Evolutionary conservation across 2,329 filamentous ascomycete species (phyloP), one percentile per base, ranked within the genome.

Genomic region (Pseudogymnoascus sp.): DNA sequence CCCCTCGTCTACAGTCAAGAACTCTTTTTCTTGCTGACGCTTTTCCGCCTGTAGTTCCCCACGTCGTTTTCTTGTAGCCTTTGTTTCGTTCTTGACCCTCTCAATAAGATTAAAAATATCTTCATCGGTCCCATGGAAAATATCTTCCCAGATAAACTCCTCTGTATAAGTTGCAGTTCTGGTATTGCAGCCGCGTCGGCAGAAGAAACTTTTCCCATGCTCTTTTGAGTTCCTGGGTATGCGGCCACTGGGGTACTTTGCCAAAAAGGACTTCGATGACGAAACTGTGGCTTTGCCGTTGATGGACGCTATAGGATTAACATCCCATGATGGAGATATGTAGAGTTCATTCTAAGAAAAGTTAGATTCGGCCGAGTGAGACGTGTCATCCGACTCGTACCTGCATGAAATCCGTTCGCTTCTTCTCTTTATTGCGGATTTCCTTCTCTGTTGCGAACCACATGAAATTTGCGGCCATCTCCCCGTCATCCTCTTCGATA

Each of bases 371-470:
- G 10, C 37, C 26, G 14, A 13, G 14, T 19, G 24, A 33, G 50
- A 5, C 5, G 6, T 56, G 16, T 56, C 14, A 33, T 33, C 10
- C n/a, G 3, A 8, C 29, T 7, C 50, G 29, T 78, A 89, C 86
- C 72, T 84, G 84, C 61, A 96, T 75, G 64, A 85, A 91, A 75
- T 99, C 95, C 11, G 79, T 82, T 71, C 91, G 82, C 77, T 95
- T 96, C 76, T 90, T 93, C 64, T 86, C 83, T 72, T 87, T 89
- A 70, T 90, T 95, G 29, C 88, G 85, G 65, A 97, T 91, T 76
- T 97, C 93, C 71, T 89, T 90, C 70, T 96, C 90, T 0, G 90
- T 91, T 0, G 90, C 92, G 73, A 99, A 97, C 95, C 95, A 99
- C 82, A 97, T 88, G 72, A 99, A 95, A 66, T 88, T 89, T 63